Base-by-base conservation (phyloP, 75 land plant species). In the Chamaecyparis obtusa region DNA sequence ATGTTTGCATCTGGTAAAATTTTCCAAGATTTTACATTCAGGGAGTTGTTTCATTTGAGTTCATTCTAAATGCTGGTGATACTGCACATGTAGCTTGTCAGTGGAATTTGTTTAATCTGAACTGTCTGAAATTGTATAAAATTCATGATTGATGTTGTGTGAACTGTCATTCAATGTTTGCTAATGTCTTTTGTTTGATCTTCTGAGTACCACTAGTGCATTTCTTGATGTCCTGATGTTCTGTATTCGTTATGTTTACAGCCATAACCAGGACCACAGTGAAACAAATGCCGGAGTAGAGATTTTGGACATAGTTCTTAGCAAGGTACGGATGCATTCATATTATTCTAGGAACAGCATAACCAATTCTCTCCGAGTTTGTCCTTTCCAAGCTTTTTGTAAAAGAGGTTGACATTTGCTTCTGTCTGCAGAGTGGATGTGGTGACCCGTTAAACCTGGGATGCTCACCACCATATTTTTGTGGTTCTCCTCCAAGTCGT, bases 401-500 rank as follows among this genome's bases (percentile, higher is more conserved):
- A n/a, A 14, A 48, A n/a, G 17, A n/a, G 11, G 54, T 51, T 74
- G 57, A 77, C 16, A 33, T 75, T 69, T 43, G 11, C n/a, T 57
- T 19, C 77, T 46, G 78, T 5, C 19, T 84, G 84, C 93, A 92
- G 93, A 87, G 87, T 67, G 84, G 90, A 10, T 91, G 81, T 69
- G 76, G 90, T 15, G 93, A 91, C 24, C 46, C 91, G 37, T 81
- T 89, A 39, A 85, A 55, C 69, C 86, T 91, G 82, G 88, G 88
- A 19, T 91, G 93, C 69, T 92, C 93, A 15, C 93, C 93, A 9
- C 93, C 93, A 41, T 92, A 91, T 48, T 92, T 92, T 56, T 86
- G 91, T 86, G 93, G 93, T 17, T 92, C 93, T 46, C 93, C 93
- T 35, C 93, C 93, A 16, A 88, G 88, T 30, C 92, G 93, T 6